Percentiles rank a stretch among this genome's conserved stretches.
Conservation (phyloP, 2,329 filamentous ascomycete species). For the Volutella citrinella region DNA sequence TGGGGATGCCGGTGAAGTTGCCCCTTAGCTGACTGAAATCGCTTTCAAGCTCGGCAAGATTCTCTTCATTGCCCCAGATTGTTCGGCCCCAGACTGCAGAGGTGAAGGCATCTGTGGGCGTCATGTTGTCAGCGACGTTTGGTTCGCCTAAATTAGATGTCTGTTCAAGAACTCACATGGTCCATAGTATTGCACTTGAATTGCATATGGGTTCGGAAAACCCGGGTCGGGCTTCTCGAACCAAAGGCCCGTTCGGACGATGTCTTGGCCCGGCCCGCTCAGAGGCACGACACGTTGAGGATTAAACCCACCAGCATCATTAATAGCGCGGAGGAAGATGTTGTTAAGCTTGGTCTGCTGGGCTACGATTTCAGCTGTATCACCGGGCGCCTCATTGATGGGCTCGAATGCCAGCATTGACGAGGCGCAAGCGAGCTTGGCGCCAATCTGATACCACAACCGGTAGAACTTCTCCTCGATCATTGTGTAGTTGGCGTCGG, state of each 20-base stretch:
- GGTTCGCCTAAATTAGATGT: too few relatives aligned
- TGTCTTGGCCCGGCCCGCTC: slow-evolving; percentile 49
- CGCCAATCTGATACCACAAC: slow-evolving; percentile 57
- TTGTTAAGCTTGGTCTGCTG: too few relatives aligned
- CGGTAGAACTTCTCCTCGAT: slow-evolving; percentile 56
- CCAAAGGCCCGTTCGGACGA: slow-evolving; percentile 50
- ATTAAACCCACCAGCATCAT: slow-evolving; percentile 57
- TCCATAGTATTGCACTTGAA: too few relatives aligned
- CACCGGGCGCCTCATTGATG: too few relatives aligned
- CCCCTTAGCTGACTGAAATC: slow-evolving; percentile 45
- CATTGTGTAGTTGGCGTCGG: slow-evolving; percentile 43
- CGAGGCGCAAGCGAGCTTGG: slow-evolving; percentile 52
- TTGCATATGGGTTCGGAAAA: too few relatives aligned
- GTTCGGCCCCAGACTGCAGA: slow-evolving; percentile 56
- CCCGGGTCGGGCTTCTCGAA: slow-evolving; percentile 50
- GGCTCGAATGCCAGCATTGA: slow-evolving; percentile 54
- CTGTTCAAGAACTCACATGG: too few relatives aligned
- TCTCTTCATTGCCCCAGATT: slow-evolving; percentile 53
- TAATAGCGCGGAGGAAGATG: too few relatives aligned
- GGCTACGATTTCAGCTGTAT: too few relatives aligned
- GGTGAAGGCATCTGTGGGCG: slow-evolving; percentile 36
- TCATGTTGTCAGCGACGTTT: too few relatives aligned
- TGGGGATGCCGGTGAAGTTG: slow-evolving; percentile 53
- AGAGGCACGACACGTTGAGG: slow-evolving; percentile 53
- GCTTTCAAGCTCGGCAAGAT: slow-evolving; percentile 47